phyloP scores from a whole-genome alignment of 2,329 filamentous ascomycete genomes.

The Cordyceps cateniannulata region DNA sequence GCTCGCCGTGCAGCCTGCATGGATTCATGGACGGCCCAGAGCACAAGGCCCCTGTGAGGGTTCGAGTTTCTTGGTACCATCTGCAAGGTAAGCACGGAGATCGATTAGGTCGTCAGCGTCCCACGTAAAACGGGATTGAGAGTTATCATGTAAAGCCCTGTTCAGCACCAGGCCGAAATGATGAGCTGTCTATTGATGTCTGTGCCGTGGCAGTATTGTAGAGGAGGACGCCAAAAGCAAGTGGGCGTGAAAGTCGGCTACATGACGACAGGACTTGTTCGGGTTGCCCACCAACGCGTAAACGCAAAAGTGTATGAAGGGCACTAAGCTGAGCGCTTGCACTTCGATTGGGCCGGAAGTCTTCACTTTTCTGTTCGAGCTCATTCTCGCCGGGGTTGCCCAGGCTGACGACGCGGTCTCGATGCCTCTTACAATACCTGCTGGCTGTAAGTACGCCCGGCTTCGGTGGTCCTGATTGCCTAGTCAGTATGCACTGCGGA shows the following conservation, averaged over 20 bases:
- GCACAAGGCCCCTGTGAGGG: background rate
- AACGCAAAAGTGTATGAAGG: too few relatives aligned
- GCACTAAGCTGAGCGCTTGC: background rate
- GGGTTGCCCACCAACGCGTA: too few relatives aligned
- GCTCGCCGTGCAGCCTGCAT: background rate
- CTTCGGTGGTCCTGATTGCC: too few relatives aligned
- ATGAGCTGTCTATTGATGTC: background rate
- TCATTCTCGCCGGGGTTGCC: too few relatives aligned
- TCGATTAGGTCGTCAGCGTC: background rate
- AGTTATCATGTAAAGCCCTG: background rate
- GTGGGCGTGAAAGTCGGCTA: background rate
- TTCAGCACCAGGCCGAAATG: background rate
- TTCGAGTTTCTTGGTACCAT: background rate
- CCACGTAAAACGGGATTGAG: conserved; percentile 2
- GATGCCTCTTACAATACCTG: background rate
- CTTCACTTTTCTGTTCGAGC: background rate
- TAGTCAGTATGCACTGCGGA: too few relatives aligned
- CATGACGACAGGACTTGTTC: background rate
- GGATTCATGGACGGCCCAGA: too few relatives aligned
- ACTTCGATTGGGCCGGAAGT: background rate
- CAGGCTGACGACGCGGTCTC: background rate
- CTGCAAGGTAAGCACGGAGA: conserved; percentile 1
- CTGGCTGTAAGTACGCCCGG: background rate
- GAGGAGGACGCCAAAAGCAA: too few relatives aligned
- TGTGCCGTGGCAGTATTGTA: too few relatives aligned